These are phyloP conservation scores for Yamadazyma paraphyllophila DNA, from an alignment of 805 yeast genomes.

Conservation along the genomic window DNA sequence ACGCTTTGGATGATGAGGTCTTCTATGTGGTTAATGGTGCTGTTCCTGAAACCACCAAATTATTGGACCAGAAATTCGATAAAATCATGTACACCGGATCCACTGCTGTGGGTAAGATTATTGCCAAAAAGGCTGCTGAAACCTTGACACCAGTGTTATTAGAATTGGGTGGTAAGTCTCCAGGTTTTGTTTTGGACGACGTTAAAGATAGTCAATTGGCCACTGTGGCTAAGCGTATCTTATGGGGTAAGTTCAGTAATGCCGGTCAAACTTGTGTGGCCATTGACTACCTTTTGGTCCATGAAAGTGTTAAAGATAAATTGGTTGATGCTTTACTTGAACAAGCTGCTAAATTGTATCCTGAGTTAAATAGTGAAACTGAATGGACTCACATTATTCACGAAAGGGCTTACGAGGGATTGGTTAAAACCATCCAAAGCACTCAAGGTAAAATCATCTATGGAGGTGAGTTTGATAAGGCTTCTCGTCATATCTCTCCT, in stretches of 20 bases:
- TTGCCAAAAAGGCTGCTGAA: slow-evolving; percentile 82
- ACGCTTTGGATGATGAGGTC: slow-evolving; percentile 54
- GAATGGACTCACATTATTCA: slow-evolving; percentile 61
- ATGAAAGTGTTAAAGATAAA: slow-evolving; percentile 51
- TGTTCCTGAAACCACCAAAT: slow-evolving; percentile 54
- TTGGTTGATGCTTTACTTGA: slow-evolving; percentile 43
- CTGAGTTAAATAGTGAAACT: slow-evolving; percentile 26
- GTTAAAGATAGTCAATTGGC: slow-evolving; percentile 43
- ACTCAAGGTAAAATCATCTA: slow-evolving; percentile 52
- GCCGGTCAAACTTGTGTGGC: slow-evolving; percentile 92
- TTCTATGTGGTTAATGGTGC: slow-evolving; percentile 73
- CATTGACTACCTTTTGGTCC: slow-evolving; percentile 78
- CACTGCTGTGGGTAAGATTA: slow-evolving; percentile 67
- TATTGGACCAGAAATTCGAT: slow-evolving; percentile 68
- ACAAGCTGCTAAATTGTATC: slow-evolving; percentile 46
- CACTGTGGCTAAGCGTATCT: slow-evolving; percentile 55
- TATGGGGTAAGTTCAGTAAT: slow-evolving; percentile 76
- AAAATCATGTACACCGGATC: slow-evolving; percentile 88
- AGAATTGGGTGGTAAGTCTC: slow-evolving; percentile 93
- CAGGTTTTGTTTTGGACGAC: slow-evolving; percentile 63
- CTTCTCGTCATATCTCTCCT: slow-evolving; percentile 60
- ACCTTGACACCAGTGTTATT: slow-evolving; percentile 74
- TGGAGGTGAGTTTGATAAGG: slow-evolving; percentile 44
- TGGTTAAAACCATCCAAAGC: slow-evolving; percentile 41
- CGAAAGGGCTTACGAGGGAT: slow-evolving; percentile 49